Conservation (phyloP, 768 basidiomycete genomes). For the Boletus tomentosulus region DNA sequence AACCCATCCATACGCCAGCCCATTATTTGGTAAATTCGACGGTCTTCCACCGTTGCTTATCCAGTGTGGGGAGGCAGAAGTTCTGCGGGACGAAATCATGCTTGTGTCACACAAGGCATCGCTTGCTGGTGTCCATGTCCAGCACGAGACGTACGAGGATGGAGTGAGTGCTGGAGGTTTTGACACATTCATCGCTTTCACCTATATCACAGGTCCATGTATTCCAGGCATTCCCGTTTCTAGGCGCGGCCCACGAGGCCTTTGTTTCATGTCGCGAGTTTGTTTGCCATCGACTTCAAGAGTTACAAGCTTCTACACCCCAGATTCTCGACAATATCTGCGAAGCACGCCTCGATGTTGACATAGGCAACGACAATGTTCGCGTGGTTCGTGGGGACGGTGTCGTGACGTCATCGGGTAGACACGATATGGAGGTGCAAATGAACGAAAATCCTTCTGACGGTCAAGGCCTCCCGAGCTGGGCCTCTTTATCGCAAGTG, state of each 20-base stretch:
- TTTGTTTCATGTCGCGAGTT: conserved; percentile 71
- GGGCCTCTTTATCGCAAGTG: conserved; percentile 27
- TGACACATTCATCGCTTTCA: background rate
- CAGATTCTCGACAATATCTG: conserved; percentile 50
- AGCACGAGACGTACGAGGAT: conserved; percentile 88
- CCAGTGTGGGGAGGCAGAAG: conserved; percentile 91
- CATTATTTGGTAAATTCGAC: conserved; percentile 84
- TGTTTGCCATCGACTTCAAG: conserved; percentile 55
- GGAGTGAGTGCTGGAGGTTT: conserved; percentile 50
- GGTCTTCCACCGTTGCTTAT: conserved; percentile 88
- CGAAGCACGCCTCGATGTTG: conserved; percentile 60
- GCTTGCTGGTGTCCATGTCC: conserved; percentile 78
- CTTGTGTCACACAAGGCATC: conserved; percentile 92
- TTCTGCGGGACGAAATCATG: conserved; percentile 90
- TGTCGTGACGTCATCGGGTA: conserved; percentile 43
- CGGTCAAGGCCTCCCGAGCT: conserved; percentile 48
- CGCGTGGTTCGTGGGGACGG: conserved; percentile 76
- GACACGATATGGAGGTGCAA: conserved; percentile 39
- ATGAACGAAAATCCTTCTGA: conserved; percentile 25
- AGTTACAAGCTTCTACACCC: conserved; percentile 45
- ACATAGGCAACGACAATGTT: conserved; percentile 64
- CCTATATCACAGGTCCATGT: conserved; percentile 65
- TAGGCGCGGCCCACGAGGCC: conserved; percentile 59
- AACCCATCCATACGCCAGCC: conserved; percentile 97
- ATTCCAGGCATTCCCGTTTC: conserved; percentile 85